These are phyloP conservation scores for Acidiella bohemica DNA, from an alignment of 495 filamentous ascomycete genomes.

Conservation along the genomic window DNA sequence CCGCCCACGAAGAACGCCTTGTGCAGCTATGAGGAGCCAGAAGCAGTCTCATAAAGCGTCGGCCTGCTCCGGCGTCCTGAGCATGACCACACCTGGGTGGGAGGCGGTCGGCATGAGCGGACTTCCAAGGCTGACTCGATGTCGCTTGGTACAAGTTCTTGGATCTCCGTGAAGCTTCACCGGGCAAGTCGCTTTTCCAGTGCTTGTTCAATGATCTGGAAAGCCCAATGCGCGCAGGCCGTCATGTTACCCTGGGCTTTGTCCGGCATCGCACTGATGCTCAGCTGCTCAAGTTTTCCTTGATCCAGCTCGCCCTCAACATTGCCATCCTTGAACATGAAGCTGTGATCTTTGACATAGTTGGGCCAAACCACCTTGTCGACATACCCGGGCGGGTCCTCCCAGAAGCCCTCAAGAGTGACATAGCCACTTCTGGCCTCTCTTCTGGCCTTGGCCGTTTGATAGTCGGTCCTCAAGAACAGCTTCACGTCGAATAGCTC, in stretches of 20 bases:
- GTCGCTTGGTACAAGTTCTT: too few species aligned
- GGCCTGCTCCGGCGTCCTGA: too few species aligned
- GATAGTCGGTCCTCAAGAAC: conserved; percentile 53
- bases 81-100: too few species aligned
- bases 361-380: conserved; percentile 93
- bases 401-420: conserved; percentile 77
- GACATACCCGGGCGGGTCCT: conserved; percentile 25
- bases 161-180: too few species aligned
- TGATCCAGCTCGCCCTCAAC: conserved; percentile 40
- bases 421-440: conserved; percentile 73
- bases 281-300: conserved; percentile 31
- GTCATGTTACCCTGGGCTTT: conserved; percentile 23
- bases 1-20: too few species aligned
- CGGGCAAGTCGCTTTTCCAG: conserved; percentile 6
- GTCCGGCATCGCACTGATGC: conserved; percentile 31
- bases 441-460: conserved; percentile 48
- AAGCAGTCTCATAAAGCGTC: too few species aligned
- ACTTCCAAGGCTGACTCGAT: too few species aligned
- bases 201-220: conserved; percentile 15
- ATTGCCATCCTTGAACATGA: conserved; percentile 55
- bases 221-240: conserved; percentile 24
- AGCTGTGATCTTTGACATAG: conserved; percentile 65
- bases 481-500: conserved; percentile 55
- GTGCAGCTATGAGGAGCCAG: too few species aligned
- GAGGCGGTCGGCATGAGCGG: too few species aligned